phyloP scores from a whole-genome alignment of 2,329 filamentous ascomycete species.

The Akanthomyces muscarius region DNA sequence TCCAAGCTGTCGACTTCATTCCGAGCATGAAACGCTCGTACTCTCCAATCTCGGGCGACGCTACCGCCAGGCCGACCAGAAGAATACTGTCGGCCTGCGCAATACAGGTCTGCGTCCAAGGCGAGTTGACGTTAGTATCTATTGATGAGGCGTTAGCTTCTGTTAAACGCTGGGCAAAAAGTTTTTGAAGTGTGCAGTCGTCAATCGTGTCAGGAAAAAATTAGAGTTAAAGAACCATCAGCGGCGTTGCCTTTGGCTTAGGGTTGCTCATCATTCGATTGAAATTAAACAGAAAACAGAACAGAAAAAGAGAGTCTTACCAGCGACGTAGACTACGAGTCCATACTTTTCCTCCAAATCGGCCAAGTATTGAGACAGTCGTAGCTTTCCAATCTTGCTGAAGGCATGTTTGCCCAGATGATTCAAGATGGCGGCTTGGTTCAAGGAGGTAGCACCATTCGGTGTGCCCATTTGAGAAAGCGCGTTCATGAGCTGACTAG shows the following conservation, averaged over 20 bases:
- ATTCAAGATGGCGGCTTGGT: conserved; percentile 89
- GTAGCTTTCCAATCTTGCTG: conserved; percentile 94
- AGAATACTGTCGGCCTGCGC: conserved; percentile 95
- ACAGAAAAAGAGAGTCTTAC: conserved; percentile 39
- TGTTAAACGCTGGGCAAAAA: not conserved
- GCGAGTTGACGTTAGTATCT: conserved; percentile 95
- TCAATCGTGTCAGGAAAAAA: conserved; percentile 57
- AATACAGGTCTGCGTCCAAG: conserved; percentile 98
- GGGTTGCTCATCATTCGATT: conserved; percentile 49
- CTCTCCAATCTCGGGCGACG: conserved; percentile 85
- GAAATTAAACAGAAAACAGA: not conserved
- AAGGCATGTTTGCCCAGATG: conserved; percentile 95
- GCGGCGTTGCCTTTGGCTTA: conserved; percentile 48
- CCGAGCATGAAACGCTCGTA: conserved; percentile 95
- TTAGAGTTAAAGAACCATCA: conserved; percentile 61
- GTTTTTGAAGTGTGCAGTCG: not conserved
- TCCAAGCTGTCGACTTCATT: conserved; percentile 94
- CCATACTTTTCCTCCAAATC: conserved; percentile 97
- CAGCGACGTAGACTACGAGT: conserved; percentile 88
- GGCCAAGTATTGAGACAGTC: conserved; percentile 90
- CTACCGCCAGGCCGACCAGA: conserved; percentile 84
- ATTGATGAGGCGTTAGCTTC: conserved; percentile 14
- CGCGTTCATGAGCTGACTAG: conserved; percentile 81
- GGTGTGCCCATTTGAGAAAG: conserved; percentile 83
- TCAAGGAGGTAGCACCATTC: conserved; percentile 86